Conservation (phyloP, 352 stramenopile species). For the Elongisporangium undulatum region DNA sequence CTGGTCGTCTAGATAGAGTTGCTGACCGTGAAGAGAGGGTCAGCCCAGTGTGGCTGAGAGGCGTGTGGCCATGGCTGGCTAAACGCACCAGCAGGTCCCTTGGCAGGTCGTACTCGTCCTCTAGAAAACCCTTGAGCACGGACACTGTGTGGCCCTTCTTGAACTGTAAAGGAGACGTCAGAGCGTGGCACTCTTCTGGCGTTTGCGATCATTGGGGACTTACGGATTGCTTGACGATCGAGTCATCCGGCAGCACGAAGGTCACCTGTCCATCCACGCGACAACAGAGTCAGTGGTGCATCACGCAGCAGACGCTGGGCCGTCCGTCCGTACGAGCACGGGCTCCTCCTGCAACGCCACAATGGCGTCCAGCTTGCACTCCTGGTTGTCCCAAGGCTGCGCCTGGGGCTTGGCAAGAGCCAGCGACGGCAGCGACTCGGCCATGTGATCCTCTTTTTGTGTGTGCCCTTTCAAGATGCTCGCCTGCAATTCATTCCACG, state of each 20-base stretch:
- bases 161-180: conserved; percentile 27
- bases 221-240: conserved; percentile 34
- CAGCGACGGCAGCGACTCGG: neutral
- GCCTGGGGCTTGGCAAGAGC: neutral
- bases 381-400: conserved; percentile 5
- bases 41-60: neutral
- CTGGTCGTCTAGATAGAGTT: conserved; percentile 31
- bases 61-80: neutral
- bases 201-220: neutral
- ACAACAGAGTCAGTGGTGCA: neutral
- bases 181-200: neutral
- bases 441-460: neutral
- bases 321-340: conserved; percentile 22
- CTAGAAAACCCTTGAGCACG: conserved; percentile 56
- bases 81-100: conserved; percentile 29
- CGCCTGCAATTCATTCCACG: neutral
- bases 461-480: neutral
- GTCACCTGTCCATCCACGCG: conserved; percentile 25
- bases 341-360: conserved; percentile 51
- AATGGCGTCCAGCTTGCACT: conserved; percentile 61
- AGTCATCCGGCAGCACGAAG: conserved; percentile 56
- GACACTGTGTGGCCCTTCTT: conserved; percentile 61
- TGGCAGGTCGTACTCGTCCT: conserved; percentile 43
- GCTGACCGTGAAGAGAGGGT: conserved; percentile 11
- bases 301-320: neutral